Evolutionary conservation across 148 eudicot genomes (phyloP), one percentile per base, ranked within the genome.

Genomic region (Amaranthus palmeri): DNA sequence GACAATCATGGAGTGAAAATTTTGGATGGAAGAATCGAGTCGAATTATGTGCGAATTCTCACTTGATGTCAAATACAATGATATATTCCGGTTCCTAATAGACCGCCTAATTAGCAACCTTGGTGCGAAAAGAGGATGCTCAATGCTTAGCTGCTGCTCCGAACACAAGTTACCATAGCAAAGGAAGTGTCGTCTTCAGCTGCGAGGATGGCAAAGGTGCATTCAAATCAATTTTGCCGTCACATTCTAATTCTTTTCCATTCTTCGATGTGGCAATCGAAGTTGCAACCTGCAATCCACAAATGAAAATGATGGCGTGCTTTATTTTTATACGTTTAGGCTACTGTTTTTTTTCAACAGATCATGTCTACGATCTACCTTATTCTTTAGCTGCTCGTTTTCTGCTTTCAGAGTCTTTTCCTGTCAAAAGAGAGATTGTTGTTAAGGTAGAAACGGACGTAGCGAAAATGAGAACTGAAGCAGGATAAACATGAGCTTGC

Each of bases 331-430:
- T 55, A 42, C 43, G 8, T 48, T 57, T 74, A 55, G 40, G 54
- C 11, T n/a, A 65, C 36, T 15, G 45, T 42, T 56, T 17, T 59
- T 49, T 4, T 18, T 25, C 36, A 10, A 41, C 18, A 40, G 18
- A 67, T 58, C 36, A 25, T 25, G 36, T 25, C 36, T 25, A 25
- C 36, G 36, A 7, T 61, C 51, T 55, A 79, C 81, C 78, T 79
- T 71, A 48, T 69, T 49, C 51, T 64, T 69, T 55, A 79, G 68
- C 74, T 70, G 14, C 56, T 69, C 81, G 52, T 79, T 79, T 36
- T 79, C 78, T 67, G 57, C 55, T 52, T 17, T 69, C 60, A 79
- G 69, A 46, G 8, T 57, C 49, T 8, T 70, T 47, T 79, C 78
- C 81, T 79, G 75, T 74, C 48, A 6, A 60, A 64, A 56, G 0